A percentile compares a stretch with the other conserved stretches of the same genome.
These are phyloP conservation scores for Neoboletus magnificus DNA, from an alignment of 768 basidiomycete species.

Conservation along the genomic window DNA sequence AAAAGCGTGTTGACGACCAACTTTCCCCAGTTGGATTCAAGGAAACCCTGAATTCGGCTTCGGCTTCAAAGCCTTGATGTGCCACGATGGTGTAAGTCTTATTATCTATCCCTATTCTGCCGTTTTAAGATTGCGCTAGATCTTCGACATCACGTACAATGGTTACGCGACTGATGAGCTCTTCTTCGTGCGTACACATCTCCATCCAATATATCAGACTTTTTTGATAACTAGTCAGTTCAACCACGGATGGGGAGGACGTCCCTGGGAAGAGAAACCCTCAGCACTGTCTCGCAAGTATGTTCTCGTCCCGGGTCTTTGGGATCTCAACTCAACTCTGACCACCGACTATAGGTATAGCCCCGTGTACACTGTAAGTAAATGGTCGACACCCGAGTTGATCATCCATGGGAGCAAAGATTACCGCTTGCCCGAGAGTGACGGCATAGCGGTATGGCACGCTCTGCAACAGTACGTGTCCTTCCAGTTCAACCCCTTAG, in stretches of 20 bases:
- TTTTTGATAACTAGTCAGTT: conserved; percentile 45
- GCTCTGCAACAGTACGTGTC: conserved; percentile 73
- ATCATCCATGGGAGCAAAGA: conserved; percentile 87
- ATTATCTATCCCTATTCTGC: neutral
- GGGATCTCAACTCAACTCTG: neutral
- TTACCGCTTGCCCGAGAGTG: conserved; percentile 81
- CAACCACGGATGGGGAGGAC: conserved; percentile 84
- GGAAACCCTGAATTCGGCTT: conserved; percentile 88
- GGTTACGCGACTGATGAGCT: conserved; percentile 92
- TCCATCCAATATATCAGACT: neutral
- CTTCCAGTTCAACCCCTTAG: neutral
- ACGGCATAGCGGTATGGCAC: conserved; percentile 82
- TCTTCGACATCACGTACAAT: conserved; percentile 74
- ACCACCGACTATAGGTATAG: conserved; percentile 48
- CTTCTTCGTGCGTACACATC: conserved; percentile 64
- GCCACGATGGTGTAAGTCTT: conserved; percentile 80
- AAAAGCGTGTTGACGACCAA: neutral
- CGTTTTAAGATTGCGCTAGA: conserved; percentile 33
- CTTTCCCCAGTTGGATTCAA: conserved; percentile 77
- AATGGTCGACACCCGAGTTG: conserved; percentile 85
- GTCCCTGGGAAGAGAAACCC: conserved; percentile 67
- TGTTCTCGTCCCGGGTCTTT: conserved; percentile 6
- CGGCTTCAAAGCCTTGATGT: conserved; percentile 86
- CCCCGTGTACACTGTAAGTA: conserved; percentile 76
- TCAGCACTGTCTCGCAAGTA: conserved; percentile 57